Percentiles rank a stretch among this genome's conserved stretches.
Evolutionary conservation across 768 basidiomycete genomes (phyloP).

Genomic region (Boletus vermiculosoides): DNA sequence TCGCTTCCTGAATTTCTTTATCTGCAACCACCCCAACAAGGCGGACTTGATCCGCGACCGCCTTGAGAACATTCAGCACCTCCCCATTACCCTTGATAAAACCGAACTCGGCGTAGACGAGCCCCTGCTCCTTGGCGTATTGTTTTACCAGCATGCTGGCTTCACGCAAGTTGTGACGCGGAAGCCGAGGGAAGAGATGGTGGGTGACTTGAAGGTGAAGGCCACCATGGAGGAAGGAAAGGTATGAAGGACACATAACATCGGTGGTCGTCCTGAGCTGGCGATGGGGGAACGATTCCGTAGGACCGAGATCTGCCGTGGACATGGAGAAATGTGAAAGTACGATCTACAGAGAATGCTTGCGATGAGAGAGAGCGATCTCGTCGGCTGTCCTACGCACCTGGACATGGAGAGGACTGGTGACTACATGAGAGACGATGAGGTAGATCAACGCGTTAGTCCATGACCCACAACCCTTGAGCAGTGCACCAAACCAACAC

Average conservation of each 20-base stretch:
- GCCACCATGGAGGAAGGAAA: conserved; percentile 95
- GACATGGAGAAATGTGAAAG: conserved; percentile 97
- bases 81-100: conserved; percentile 85
- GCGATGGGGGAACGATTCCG: conserved; percentile 89
- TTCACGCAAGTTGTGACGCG: conserved; percentile 84
- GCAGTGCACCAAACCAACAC: conserved; percentile 77
- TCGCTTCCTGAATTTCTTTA: conserved; percentile 63
- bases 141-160: conserved; percentile 85
- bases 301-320: conserved; percentile 84
- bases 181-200: conserved; percentile 93
- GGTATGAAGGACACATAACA: conserved; percentile 79
- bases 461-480: conserved; percentile 73
- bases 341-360: conserved; percentile 61
- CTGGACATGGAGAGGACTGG: conserved; percentile 94
- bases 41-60: conserved; percentile 85
- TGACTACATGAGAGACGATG: conserved; percentile 77
- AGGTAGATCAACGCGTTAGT: conserved; percentile 68
- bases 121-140: conserved; percentile 80
- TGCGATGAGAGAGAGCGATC: conserved; percentile 6
- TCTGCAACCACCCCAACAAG: conserved; percentile 82
- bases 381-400: conserved; percentile 41
- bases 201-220: conserved; percentile 97
- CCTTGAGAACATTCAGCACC: conserved; percentile 75
- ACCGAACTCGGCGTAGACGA: conserved; percentile 89
- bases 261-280: conserved; percentile 98